Evolutionary conservation across 2,329 filamentous ascomycete genomes (phyloP).

Genomic region (Delphinella strobiligena): DNA sequence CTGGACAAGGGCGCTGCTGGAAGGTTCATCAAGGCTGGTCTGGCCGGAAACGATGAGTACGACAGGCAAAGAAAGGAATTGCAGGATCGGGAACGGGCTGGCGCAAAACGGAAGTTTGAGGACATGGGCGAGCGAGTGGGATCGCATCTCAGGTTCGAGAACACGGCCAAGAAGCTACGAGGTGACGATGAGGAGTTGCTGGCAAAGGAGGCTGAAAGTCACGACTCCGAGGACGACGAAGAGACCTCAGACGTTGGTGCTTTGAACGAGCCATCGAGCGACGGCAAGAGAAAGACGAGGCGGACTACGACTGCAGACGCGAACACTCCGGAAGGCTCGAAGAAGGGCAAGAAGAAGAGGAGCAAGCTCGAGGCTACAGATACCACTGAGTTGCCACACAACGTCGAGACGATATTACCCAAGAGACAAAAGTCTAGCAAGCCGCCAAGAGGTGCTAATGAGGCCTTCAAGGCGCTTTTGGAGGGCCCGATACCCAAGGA

Average conservation of each 20-base stretch:
- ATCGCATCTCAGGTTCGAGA: slow-evolving; percentile 22
- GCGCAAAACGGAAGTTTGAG: slow-evolving; percentile 24
- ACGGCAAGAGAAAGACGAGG: background rate
- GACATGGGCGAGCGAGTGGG: slow-evolving; percentile 18
- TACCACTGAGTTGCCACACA: background rate
- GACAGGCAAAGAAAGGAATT: slow-evolving; percentile 27
- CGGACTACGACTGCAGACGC: background rate
- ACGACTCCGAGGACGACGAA: slow-evolving; percentile 6
- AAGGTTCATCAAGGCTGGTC: slow-evolving; percentile 69
- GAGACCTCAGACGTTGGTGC: background rate
- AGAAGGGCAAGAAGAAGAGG: slow-evolving; percentile 11
- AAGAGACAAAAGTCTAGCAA: slow-evolving; percentile 11
- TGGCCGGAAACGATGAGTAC: slow-evolving; percentile 43
- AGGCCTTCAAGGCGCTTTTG: slow-evolving; percentile 14
- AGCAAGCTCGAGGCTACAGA: slow-evolving; percentile 7
- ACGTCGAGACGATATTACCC: background rate
- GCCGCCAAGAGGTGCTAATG: slow-evolving; percentile 6
- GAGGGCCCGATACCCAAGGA: slow-evolving; percentile 17
- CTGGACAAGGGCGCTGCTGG: slow-evolving; percentile 65
- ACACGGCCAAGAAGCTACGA: slow-evolving; percentile 20
- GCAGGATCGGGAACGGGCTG: slow-evolving; percentile 22
- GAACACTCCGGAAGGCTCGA: background rate
- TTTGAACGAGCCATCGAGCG: background rate
- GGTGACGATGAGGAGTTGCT: slow-evolving; percentile 14
- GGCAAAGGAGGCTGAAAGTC: slow-evolving; percentile 6